A percentile compares a stretch with the other conserved stretches of the same genome.
phyloP scores from a whole-genome alignment of 1,139 yeast species.

The Hansenula lynferdii region DNA sequence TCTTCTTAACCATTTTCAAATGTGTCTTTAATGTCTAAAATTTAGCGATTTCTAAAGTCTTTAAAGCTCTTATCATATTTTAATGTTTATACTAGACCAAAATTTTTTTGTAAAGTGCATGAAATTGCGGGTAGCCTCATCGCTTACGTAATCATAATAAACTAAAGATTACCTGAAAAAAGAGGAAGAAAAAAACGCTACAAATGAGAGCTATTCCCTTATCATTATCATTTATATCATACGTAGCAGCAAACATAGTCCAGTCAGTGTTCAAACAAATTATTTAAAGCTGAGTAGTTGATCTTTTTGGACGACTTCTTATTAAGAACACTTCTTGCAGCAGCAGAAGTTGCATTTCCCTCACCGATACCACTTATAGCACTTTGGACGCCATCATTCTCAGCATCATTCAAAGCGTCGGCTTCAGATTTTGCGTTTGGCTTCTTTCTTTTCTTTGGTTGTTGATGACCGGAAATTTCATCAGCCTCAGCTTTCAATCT shows the following conservation, averaged over 20 bases:
- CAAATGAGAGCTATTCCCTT: no score
- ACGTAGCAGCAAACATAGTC: no score
- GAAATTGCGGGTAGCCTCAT: conserved; percentile 9
- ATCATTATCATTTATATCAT: no score
- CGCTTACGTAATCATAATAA: conserved; percentile 9
- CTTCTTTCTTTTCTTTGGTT: conserved; percentile 31
- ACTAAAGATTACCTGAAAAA: no score
- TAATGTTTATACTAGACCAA: background rate
- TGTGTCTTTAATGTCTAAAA: background rate
- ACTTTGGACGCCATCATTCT: conserved; percentile 27
- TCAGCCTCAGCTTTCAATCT: conserved; percentile 85
- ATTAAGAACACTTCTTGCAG: conserved; percentile 65
- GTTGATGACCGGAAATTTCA: conserved; percentile 68
- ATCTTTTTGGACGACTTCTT: conserved; percentile 80
- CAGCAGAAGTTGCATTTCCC: conserved; percentile 65
- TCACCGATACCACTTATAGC: conserved; percentile 33
- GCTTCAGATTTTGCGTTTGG: conserved; percentile 24
- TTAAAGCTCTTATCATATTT: background rate
- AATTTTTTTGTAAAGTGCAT: conserved; percentile 2
- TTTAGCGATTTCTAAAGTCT: no score
- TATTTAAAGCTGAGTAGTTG: conserved; percentile 74
- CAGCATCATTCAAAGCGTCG: conserved; percentile 23
- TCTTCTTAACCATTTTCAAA: conserved; percentile 67
- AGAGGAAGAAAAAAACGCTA: no score
- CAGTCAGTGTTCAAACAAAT: conserved; percentile 40